Base-by-base conservation (phyloP, 2,329 filamentous ascomycete species). In the Diaporthe vaccinii region DNA sequence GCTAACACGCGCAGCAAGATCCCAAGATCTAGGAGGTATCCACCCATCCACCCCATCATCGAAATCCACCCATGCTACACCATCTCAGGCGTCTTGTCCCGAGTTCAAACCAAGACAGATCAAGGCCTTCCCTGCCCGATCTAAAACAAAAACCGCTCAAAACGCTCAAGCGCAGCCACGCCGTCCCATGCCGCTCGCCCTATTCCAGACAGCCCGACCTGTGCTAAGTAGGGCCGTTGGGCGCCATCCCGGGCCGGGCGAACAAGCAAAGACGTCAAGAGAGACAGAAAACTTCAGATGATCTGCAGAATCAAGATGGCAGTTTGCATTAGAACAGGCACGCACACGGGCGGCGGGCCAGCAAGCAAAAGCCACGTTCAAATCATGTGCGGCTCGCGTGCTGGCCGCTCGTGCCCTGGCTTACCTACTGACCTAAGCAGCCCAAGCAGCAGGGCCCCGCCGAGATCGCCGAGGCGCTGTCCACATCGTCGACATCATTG, bases 81-180 rank as follows among this genome's bases (percentile, higher is more conserved):
- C 61, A 14, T 22, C 28, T 25, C 25, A 51, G n/a, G 41, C 20
- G 31, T 10, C 44, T 36, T 9, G 9, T 25, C 31, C 62, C 62
- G 12, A 68, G 10, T 25, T 14, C n/a, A 51, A 25, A 39, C 17
- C 25, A 31, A 31, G 25, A 22, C 3, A 34, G 10, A 65, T n/a
- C 61, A 67, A 36, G 28, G 0, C 39, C 7, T 9, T 9, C 12
- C n/a, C 17, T 17, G 14, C 31, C 31, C 46, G 46, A 53, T 28
- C 46, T 53, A 68, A 36, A 68, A 68, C 31, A 8, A 53, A 68
- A 49, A 39, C 46, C 46, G 34, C 65, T 9, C 65, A 25, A 53
- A 53, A 51, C 31, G 65, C 34, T 39, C 46, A 68, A 68, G 65
- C 65, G 65, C 46, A 53, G 49, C 65, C 62, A 46, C 59, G 59